A percentile compares a stretch with the other conserved stretches of the same genome.
These are phyloP conservation scores for Sparassis latifolia DNA, from an alignment of 1,284 basidiomycete genomes.

Conservation along the genomic window DNA sequence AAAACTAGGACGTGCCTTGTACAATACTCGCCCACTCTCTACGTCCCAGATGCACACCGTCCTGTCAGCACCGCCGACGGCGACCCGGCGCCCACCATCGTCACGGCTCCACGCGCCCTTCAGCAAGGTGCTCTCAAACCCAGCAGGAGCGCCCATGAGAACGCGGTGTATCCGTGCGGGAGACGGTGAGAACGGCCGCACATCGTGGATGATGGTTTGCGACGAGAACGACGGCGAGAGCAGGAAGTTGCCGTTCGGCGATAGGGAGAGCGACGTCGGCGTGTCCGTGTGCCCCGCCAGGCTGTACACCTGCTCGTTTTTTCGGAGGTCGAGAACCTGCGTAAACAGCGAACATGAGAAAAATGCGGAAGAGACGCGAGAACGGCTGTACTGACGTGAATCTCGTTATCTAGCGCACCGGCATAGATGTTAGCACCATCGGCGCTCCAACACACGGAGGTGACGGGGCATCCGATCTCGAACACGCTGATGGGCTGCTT, in stretches of 20 bases:
- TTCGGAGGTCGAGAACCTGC: conserved; percentile 83
- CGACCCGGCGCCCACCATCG: conserved; percentile 65
- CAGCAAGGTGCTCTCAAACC: conserved; percentile 82
- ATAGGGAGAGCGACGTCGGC: conserved; percentile 81
- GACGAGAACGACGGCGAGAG: conserved; percentile 87
- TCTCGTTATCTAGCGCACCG: conserved; percentile 90
- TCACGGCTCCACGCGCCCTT: conserved; percentile 79
- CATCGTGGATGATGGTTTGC: conserved; percentile 81
- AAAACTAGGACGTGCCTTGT: conserved; percentile 54
- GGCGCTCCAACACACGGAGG: conserved; percentile 86
- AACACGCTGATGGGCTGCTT: conserved; percentile 77
- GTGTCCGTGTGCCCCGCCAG: conserved; percentile 84
- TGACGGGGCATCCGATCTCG: conserved; percentile 83
- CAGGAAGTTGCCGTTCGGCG: conserved; percentile 79
- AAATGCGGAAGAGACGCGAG: not conserved
- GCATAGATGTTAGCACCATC: conserved; percentile 84
- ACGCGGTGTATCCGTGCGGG: conserved; percentile 76
- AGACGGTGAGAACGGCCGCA: conserved; percentile 84
- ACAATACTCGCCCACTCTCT: conserved; percentile 76
- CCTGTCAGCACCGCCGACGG: conserved; percentile 75
- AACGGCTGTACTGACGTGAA: conserved; percentile 60
- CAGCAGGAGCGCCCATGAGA: conserved; percentile 80
- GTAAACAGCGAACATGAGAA: not conserved
- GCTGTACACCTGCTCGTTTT: conserved; percentile 69
- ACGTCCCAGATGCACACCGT: conserved; percentile 94